Conservation (phyloP, 441 rosid species). For the Syzygium malaccense region DNA sequence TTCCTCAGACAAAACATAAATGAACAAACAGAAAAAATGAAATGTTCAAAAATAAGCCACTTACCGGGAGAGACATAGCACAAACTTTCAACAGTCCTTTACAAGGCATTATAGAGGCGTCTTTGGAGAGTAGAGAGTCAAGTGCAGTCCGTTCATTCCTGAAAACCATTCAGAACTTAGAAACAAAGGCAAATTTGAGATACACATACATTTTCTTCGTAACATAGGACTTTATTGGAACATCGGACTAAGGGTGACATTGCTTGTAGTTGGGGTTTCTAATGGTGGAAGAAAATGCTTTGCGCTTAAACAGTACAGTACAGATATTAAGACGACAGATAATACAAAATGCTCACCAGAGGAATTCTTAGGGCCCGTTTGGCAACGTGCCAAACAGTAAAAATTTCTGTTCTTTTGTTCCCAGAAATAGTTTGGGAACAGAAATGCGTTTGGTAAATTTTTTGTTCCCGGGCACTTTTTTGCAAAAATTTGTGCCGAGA, state of each 20-base stretch:
- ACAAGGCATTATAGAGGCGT: constrained; percentile 65
- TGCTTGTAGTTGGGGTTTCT: not conserved
- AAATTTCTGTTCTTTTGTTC: too few species aligned
- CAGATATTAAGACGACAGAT: not conserved
- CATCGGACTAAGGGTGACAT: not conserved
- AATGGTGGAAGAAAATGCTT: not conserved
- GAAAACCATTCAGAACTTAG: constrained; percentile 4
- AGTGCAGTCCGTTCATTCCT: constrained; percentile 85
- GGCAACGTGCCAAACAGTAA: too few species aligned
- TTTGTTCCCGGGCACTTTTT: too few species aligned
- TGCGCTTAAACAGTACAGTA: not conserved
- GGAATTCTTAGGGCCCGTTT: too few species aligned
- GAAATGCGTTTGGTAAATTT: too few species aligned
- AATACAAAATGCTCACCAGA: not conserved
- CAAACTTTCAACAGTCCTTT: constrained; percentile 80
- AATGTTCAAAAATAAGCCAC: constrained; percentile 2
- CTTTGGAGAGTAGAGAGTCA: constrained; percentile 61
- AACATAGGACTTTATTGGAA: not conserved
- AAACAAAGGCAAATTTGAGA: not conserved
- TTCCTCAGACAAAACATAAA: not conserved
- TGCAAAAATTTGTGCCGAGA: too few species aligned
- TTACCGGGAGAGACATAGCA: constrained; percentile 86
- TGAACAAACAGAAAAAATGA: not conserved
- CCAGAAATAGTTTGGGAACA: too few species aligned
- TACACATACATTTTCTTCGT: not conserved